These are phyloP conservation scores for Candida manassasensis DNA, from an alignment of 805 yeast genomes.

Conservation along the genomic window DNA sequence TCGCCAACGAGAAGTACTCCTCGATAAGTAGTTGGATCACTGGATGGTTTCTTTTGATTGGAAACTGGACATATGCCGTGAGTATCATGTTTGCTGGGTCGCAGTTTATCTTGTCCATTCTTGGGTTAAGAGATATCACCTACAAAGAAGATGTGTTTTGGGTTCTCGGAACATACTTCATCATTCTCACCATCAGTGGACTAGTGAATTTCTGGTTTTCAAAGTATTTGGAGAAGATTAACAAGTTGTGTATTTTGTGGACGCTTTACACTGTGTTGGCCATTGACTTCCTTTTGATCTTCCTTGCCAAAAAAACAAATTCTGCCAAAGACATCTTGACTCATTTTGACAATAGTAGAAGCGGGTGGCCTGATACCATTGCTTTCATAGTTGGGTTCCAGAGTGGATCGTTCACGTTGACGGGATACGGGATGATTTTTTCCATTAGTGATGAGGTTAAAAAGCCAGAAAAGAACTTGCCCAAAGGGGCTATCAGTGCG, in stretches of 20 bases:
- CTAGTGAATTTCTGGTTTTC: conserved; percentile 60
- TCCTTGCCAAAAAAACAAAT: conserved; percentile 56
- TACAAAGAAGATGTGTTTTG: conserved; percentile 53
- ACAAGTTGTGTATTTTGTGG: conserved; percentile 70
- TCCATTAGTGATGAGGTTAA: conserved; percentile 81
- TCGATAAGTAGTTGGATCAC: conserved; percentile 66
- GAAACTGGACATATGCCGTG: conserved; percentile 74
- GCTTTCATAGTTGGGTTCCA: conserved; percentile 77
- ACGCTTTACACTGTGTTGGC: conserved; percentile 64
- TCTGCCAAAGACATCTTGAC: conserved; percentile 57
- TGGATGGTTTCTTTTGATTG: conserved; percentile 70
- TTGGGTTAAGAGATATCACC: conserved; percentile 56
- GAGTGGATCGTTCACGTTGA: conserved; percentile 72
- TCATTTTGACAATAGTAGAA: conserved; percentile 62
- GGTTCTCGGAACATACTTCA: conserved; percentile 53
- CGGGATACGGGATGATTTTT: conserved; percentile 79
- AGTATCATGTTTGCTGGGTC: conserved; percentile 74
- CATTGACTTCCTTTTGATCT: conserved; percentile 57
- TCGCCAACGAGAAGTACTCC: conserved; percentile 57
- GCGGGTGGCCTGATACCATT: conserved; percentile 70
- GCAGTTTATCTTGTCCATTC: conserved; percentile 62
- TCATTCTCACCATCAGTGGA: conserved; percentile 55
- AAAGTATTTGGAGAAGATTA: conserved; percentile 56
- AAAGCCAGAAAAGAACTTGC: conserved; percentile 68
- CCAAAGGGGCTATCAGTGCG: conserved; percentile 65